Evolutionary conservation across 805 yeast genomes (phyloP).

Genomic region (Monosporozyma yasuniensis): DNA sequence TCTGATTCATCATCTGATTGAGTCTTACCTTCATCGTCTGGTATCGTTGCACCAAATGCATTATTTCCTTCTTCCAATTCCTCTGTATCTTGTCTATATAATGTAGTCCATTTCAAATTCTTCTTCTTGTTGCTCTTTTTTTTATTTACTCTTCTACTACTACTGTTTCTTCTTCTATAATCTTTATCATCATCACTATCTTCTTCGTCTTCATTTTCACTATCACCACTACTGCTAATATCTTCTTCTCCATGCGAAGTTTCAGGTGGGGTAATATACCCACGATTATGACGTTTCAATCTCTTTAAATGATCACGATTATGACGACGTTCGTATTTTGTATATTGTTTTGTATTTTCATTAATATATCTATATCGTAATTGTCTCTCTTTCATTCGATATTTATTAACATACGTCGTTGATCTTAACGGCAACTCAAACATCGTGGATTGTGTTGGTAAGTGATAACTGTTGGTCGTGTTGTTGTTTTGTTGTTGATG

Average conservation of each 20-base stretch:
- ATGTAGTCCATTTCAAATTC: neutral
- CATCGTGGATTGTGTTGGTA: conserved; percentile 9
- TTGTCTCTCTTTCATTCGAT: conserved; percentile 16
- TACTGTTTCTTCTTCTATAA: neutral
- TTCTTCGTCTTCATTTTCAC: neutral
- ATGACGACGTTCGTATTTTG: neutral
- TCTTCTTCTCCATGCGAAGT: neutral
- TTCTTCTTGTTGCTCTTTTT: neutral
- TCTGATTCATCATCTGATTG: neutral
- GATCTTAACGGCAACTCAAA: conserved; percentile 20
- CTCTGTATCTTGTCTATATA: neutral
- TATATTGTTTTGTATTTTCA: conserved; percentile 13
- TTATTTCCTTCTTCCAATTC: neutral
- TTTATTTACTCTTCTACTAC: neutral
- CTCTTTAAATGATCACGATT: neutral
- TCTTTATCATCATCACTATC: neutral
- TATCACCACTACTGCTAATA: neutral
- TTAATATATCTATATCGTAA: conserved; percentile 24
- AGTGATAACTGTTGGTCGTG: neutral
- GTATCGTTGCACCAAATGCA: neutral
- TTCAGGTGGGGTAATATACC: neutral
- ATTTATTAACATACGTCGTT: conserved; percentile 9
- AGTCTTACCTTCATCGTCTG: neutral
- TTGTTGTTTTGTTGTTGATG: neutral
- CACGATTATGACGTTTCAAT: neutral